Conservation (phyloP, 257 asterid species). For the Lycium ferocissimum region DNA sequence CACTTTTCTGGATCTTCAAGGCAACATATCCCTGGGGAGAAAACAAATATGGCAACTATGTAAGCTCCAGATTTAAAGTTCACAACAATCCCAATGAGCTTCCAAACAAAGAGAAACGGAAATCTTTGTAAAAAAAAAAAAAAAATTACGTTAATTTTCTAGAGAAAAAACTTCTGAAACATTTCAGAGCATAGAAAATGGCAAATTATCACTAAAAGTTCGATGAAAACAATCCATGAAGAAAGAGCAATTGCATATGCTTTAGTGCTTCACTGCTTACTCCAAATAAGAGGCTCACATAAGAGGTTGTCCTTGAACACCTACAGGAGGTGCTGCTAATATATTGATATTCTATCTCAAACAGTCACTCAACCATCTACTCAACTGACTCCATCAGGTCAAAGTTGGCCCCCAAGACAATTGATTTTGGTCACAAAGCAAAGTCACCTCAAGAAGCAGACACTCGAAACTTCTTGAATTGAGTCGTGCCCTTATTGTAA, state of each 20-base stretch:
- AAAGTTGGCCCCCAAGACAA: not conserved
- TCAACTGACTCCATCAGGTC: slow-evolving; percentile 7
- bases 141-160: not conserved
- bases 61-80: not conserved
- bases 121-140: not conserved
- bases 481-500: not conserved
- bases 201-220: not conserved
- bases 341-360: not conserved
- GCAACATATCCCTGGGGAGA: slow-evolving; percentile 77
- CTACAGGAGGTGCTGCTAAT: not conserved
- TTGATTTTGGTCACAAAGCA: not conserved
- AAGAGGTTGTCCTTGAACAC: slow-evolving; percentile 12
- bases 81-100: not conserved
- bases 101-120: not conserved
- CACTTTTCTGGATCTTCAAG: slow-evolving; percentile 96
- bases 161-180: not conserved
- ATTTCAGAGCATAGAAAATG: not conserved
- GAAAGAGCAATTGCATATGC: not conserved
- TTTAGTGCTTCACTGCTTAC: not conserved
- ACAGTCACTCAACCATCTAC: slow-evolving; percentile 1
- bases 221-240: not conserved
- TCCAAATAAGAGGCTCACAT: not conserved
- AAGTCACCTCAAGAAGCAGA: not conserved
- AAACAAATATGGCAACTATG: slow-evolving; percentile 21
- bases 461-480: not conserved